Conservation (phyloP, 2,329 filamentous ascomycete genomes). For the Cladophialophora yegresii region DNA sequence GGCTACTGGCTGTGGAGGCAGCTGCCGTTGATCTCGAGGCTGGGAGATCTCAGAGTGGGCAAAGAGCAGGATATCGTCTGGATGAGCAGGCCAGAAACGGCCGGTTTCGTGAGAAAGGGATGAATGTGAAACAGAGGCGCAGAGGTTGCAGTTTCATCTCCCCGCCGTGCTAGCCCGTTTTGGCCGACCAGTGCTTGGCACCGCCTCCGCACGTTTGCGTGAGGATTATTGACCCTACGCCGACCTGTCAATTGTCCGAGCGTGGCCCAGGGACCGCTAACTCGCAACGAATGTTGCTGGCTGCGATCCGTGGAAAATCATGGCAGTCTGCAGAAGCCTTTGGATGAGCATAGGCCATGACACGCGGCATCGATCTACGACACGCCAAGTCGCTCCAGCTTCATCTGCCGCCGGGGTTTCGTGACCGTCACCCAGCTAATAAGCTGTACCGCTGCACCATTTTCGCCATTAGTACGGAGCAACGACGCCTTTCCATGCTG, state of each 20-base stretch:
- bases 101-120: conserved; percentile 17
- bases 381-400: conserved; percentile 6
- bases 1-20: conserved; percentile 29
- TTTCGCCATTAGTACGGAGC: not conserved
- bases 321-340: not conserved
- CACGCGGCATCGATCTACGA: conserved; percentile 4
- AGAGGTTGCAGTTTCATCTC: conserved; percentile 24
- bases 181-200: not conserved
- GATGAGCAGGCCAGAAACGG: conserved; percentile 15
- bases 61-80: conserved; percentile 9
- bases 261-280: not conserved
- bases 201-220: not conserved
- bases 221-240: not conserved
- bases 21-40: conserved; percentile 14
- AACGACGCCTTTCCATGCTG: not conserved
- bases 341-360: not conserved
- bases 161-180: not conserved
- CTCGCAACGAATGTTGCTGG: not conserved
- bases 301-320: not conserved
- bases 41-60: conserved; percentile 21
- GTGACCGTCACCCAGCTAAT: not conserved
- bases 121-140: conserved; percentile 25
- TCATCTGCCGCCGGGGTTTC: conserved; percentile 15
- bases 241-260: not conserved
- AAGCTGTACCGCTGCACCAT: not conserved